phyloP scores from a whole-genome alignment of 106 monocot species.

The Vanilla planifolia region DNA sequence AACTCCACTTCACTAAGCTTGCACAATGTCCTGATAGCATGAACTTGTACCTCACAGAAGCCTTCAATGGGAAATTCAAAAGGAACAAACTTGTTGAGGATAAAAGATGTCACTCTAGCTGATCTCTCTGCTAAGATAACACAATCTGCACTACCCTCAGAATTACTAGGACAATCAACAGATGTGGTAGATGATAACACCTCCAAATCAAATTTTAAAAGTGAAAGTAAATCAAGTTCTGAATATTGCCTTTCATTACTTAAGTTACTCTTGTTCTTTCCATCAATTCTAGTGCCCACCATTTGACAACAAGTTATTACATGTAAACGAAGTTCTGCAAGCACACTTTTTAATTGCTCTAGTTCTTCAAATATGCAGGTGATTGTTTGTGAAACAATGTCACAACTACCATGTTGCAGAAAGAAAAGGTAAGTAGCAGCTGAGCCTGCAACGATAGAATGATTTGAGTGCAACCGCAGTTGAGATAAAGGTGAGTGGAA shows the following conservation, averaged over 20 bases:
- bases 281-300: slow-evolving; percentile 7
- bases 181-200: slow-evolving; percentile 41
- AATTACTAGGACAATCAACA: slow-evolving; percentile 13
- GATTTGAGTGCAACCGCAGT: slow-evolving; percentile 78
- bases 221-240: slow-evolving; percentile 64
- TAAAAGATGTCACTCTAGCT: slow-evolving; percentile 38
- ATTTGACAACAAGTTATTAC: not conserved
- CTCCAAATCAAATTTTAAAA: slow-evolving; percentile 85
- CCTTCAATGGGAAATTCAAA: slow-evolving; percentile 51
- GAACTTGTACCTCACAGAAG: slow-evolving; percentile 58
- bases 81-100: slow-evolving; percentile 55
- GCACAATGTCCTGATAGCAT: slow-evolving; percentile 45
- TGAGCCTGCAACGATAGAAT: slow-evolving; percentile 53
- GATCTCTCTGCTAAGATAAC: slow-evolving; percentile 22
- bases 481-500: slow-evolving; percentile 64
- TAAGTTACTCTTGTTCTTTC: slow-evolving; percentile 3
- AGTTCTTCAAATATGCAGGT: slow-evolving; percentile 61
- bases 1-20: slow-evolving; percentile 65
- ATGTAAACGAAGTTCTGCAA: slow-evolving; percentile 18
- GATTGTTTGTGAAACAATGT: slow-evolving; percentile 51
- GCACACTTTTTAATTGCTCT: slow-evolving; percentile 45
- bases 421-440: slow-evolving; percentile 71
- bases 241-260: slow-evolving; percentile 18
- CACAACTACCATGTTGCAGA: slow-evolving; percentile 52
- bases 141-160: slow-evolving; percentile 15